Evolutionary conservation across 345 rosid genomes (phyloP).

Genomic region (Nephelium lappaceum): DNA sequence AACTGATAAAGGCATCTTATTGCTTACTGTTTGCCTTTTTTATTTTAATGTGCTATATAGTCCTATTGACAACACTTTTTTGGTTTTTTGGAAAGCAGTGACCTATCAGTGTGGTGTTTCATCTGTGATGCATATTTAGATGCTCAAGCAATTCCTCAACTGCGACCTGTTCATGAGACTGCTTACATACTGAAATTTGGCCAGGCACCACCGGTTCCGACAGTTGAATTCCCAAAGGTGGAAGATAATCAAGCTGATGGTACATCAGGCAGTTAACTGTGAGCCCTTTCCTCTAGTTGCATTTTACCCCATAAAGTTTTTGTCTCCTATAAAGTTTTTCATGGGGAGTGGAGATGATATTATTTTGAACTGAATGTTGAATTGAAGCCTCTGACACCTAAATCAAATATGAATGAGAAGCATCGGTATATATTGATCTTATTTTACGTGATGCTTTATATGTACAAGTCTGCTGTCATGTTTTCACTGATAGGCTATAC

Average conservation of each 20-base stretch:
- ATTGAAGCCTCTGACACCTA: background rate
- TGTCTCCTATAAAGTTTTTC: background rate
- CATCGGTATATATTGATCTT: background rate
- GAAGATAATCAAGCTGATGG: constrained; percentile 17
- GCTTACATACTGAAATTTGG: constrained; percentile 86
- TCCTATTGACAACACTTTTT: background rate
- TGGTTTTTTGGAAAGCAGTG: constrained; percentile 46
- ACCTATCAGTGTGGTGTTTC: constrained; percentile 90
- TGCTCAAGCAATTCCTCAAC: constrained; percentile 61
- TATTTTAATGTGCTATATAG: background rate
- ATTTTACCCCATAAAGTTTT: background rate
- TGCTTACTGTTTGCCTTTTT: background rate
- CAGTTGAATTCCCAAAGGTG: constrained; percentile 18
- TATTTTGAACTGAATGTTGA: background rate
- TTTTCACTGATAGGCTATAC: background rate
- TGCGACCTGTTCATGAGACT: constrained; percentile 63
- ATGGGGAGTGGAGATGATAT: background rate
- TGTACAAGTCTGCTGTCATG: background rate
- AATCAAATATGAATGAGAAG: background rate
- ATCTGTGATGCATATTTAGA: constrained; percentile 79
- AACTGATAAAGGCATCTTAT: background rate
- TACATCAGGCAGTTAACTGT: constrained; percentile 13
- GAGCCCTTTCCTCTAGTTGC: background rate
- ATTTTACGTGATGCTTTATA: background rate
- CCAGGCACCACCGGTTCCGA: constrained; percentile 64